Conservation (phyloP, 345 rosid species). For the Lepidium didymum region DNA sequence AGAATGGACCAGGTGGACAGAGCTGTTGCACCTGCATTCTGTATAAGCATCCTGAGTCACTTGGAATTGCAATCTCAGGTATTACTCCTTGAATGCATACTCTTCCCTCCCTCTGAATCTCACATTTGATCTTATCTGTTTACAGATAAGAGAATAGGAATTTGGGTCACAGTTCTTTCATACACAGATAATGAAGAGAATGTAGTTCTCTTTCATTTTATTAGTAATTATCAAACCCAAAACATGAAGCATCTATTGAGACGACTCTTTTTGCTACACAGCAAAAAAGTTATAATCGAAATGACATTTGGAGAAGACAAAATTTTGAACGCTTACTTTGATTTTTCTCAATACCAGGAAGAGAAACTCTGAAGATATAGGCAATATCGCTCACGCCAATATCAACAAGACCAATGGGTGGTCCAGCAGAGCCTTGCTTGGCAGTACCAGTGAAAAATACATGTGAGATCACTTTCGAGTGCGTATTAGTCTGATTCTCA, state of each 20-base stretch:
- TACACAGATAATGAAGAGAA: no score
- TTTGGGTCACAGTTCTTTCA: neutral
- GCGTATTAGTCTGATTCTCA: neutral
- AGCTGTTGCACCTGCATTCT: constrained; percentile 45
- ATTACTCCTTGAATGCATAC: constrained; percentile 50
- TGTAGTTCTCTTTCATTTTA: neutral
- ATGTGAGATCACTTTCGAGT: constrained; percentile 27
- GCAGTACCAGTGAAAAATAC: constrained; percentile 50
- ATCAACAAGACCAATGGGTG: constrained; percentile 58
- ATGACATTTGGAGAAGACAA: neutral
- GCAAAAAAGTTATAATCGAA: neutral
- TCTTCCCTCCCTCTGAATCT: constrained; percentile 46
- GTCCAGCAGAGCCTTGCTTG: constrained; percentile 40
- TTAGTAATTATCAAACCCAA: neutral
- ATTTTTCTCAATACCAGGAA: constrained; percentile 54
- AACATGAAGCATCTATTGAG: neutral
- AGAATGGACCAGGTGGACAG: constrained; percentile 53
- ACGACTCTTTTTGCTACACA: neutral
- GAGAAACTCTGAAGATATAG: constrained; percentile 60
- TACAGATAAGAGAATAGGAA: neutral
- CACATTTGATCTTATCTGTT: constrained; percentile 52
- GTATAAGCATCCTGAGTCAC: constrained; percentile 26
- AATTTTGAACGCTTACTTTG: constrained; percentile 36
- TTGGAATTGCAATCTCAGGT: constrained; percentile 28
- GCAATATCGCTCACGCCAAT: constrained; percentile 55